These are phyloP conservation scores for Schizochytrium sp. DNA, from an alignment of 108 stramenopile species.

Conservation along the genomic window DNA sequence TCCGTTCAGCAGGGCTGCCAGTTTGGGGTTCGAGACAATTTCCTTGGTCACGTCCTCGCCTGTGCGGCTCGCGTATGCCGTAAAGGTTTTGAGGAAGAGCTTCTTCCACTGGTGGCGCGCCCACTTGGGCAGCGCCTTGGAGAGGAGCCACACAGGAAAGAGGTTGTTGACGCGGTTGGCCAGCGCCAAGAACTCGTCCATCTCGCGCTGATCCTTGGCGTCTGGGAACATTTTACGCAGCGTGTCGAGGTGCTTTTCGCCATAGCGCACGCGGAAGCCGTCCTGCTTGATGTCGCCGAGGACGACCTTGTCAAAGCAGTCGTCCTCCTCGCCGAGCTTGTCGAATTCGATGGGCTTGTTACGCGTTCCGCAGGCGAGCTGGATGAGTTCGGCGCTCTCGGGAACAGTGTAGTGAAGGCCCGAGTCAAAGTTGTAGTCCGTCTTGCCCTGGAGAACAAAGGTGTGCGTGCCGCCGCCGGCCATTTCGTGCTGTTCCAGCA, in stretches of 20 bases:
- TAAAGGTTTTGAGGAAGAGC: background rate
- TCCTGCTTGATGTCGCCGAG: slow-evolving; percentile 35
- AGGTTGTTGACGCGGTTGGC: slow-evolving; percentile 10
- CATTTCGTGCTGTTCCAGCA: slow-evolving; percentile 65
- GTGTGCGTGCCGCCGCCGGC: slow-evolving; percentile 50
- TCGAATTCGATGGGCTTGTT: slow-evolving; percentile 37
- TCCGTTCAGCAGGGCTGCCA: background rate
- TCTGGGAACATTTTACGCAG: slow-evolving; percentile 23
- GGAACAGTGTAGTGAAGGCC: slow-evolving; percentile 55
- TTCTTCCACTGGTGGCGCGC: background rate
- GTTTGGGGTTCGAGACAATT: slow-evolving; percentile 18
- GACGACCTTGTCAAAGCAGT: slow-evolving; percentile 37
- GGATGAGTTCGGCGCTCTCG: background rate
- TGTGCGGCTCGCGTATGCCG: background rate
- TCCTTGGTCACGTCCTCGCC: slow-evolving; percentile 16
- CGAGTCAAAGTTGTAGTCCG: slow-evolving; percentile 44
- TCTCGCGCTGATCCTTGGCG: slow-evolving; percentile 10
- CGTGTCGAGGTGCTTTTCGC: slow-evolving; percentile 15
- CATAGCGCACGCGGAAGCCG: slow-evolving; percentile 19
- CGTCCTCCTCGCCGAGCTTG: slow-evolving; percentile 36
- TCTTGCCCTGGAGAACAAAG: slow-evolving; percentile 43
- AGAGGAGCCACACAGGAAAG: background rate
- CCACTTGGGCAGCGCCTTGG: slow-evolving; percentile 23
- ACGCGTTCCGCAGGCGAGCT: slow-evolving; percentile 29
- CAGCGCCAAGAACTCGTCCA: slow-evolving; percentile 21